These are phyloP conservation scores for Starmerella stellata DNA, from an alignment of 805 yeast genomes.

Conservation along the genomic window DNA sequence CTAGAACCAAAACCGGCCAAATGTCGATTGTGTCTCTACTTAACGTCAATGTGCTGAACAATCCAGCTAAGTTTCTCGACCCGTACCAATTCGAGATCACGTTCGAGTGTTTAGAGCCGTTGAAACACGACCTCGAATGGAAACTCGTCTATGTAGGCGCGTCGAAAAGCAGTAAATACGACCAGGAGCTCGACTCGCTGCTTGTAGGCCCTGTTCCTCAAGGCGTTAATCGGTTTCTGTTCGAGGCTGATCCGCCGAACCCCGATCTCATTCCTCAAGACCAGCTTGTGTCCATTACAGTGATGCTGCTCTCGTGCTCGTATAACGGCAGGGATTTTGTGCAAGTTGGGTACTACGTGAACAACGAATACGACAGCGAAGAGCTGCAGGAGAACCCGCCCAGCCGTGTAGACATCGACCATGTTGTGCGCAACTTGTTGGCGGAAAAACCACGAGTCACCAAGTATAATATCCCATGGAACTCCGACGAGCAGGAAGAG, in stretches of 20 bases:
- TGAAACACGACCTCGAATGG: conserved; percentile 91
- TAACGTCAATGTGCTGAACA: conserved; percentile 80
- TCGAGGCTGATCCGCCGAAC: conserved; percentile 91
- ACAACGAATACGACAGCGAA: conserved; percentile 88
- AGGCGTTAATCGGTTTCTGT: conserved; percentile 81
- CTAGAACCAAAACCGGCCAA: too few species aligned
- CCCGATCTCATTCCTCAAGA: conserved; percentile 92
- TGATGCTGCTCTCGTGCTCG: conserved; percentile 77
- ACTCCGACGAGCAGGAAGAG: conserved; percentile 16
- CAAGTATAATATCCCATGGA: conserved; percentile 89
- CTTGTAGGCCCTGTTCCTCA: conserved; percentile 98
- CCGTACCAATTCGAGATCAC: conserved; percentile 95
- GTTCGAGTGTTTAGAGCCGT: conserved; percentile 85
- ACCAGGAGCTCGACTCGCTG: conserved; percentile 87
- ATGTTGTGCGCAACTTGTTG: conserved; percentile 78
- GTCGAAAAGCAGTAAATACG: conserved; percentile 83
- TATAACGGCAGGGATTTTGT: conserved; percentile 90
- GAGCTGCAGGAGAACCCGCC: conserved; percentile 91
- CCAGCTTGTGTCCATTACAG: conserved; percentile 89
- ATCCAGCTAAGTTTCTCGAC: conserved; percentile 85
- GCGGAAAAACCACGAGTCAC: conserved; percentile 98
- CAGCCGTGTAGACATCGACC: conserved; percentile 77
- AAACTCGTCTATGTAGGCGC: conserved; percentile 93
- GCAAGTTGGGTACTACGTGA: conserved; percentile 92
- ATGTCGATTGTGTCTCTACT: conserved; percentile 90